Evolutionary conservation across 371 early-diverging fungal genomes (phyloP), one percentile per base, ranked within the genome.

Genomic region (Apophysomyces ossiformis): DNA sequence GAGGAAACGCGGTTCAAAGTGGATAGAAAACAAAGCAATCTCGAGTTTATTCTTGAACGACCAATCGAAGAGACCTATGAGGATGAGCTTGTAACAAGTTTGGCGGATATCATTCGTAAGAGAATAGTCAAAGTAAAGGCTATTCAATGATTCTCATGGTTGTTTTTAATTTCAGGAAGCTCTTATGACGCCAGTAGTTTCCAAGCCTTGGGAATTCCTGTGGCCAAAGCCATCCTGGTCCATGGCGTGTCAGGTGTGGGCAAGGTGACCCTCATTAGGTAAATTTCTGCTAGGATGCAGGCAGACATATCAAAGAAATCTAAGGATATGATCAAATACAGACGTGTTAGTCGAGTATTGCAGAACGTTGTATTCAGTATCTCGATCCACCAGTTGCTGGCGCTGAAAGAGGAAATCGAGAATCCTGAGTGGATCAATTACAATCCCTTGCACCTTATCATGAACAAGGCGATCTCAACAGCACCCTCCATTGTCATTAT

Each of bases 191-290:
- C 72, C 13, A 37, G 45, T 16, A 69, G 74, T 0, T 81, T 72
- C 61, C 66, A 64, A 9, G 35, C 44, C 38, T 41, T 81, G n/a
- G 65, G 69, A 36, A 74, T 81, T 32, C 75, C 78, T 5, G 68
- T 69, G 18, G 74, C 73, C 12, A 81, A 78, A 60, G 76, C 81
- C n/a, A 68, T 81, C 21, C 69, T 81, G 58, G 35, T 81, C 11
- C 78, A 81, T 56, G 81, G 81, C 16, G 75, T 76, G 2, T 59
- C 76, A 21, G 81, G 81, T 11, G 78, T 78, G 13, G 81, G 81
- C 6, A 81, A 81, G 41, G 62, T 56, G 9, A 73, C 73, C n/a
- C n/a, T 75, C 13, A 63, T 76, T 12, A 70, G 61, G 80, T 74
- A 79, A 56, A n/a, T 32, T 36, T 12, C 32, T 26, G 32, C 32